These are phyloP conservation scores for Coemansia sp. DNA, from an alignment of 192 early-diverging fungal species.

Conservation along the genomic window DNA sequence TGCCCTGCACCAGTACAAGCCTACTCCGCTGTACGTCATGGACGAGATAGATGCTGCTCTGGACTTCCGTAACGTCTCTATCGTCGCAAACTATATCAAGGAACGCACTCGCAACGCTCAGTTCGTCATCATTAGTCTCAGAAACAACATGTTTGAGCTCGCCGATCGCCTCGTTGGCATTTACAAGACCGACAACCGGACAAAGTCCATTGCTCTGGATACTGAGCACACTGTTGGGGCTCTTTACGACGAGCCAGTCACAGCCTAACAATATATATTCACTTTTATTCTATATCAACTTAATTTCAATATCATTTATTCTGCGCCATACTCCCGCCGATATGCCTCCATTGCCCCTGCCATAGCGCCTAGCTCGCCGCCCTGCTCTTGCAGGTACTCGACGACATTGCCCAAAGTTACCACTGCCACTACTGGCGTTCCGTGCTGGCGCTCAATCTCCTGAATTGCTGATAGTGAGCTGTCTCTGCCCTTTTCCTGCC, in stretches of 20 bases:
- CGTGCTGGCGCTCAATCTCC: slow-evolving; percentile 83
- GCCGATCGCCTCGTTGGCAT: slow-evolving; percentile 98
- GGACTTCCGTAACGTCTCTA: slow-evolving; percentile 99
- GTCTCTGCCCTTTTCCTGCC: slow-evolving; percentile 80
- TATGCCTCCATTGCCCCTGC: slow-evolving; percentile 80
- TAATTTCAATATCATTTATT: neutral
- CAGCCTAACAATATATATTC: neutral
- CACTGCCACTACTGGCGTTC: slow-evolving; percentile 82
- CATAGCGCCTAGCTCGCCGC: slow-evolving; percentile 45
- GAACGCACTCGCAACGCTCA: slow-evolving; percentile 96
- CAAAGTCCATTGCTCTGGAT: slow-evolving; percentile 68
- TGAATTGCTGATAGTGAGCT: slow-evolving; percentile 85
- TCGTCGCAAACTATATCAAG: slow-evolving; percentile 99
- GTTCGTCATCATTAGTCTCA: slow-evolving; percentile 97
- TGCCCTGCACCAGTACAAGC: slow-evolving; percentile 98
- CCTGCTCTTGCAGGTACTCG: slow-evolving; percentile 77
- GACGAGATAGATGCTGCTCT: slow-evolving; percentile 99
- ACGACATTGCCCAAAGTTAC: slow-evolving; percentile 87
- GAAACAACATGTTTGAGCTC: slow-evolving; percentile 99
- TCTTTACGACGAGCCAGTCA: slow-evolving; percentile 7
- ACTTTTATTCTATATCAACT: neutral
- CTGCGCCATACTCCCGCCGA: slow-evolving; percentile 80
- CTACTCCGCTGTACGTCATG: slow-evolving; percentile 99
- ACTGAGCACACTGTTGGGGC: slow-evolving; percentile 37
- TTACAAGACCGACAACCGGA: slow-evolving; percentile 94